Evolutionary conservation across 768 basidiomycete species (phyloP), one percentile per base, ranked within the genome.

Genomic region (Hericium coralloides): DNA sequence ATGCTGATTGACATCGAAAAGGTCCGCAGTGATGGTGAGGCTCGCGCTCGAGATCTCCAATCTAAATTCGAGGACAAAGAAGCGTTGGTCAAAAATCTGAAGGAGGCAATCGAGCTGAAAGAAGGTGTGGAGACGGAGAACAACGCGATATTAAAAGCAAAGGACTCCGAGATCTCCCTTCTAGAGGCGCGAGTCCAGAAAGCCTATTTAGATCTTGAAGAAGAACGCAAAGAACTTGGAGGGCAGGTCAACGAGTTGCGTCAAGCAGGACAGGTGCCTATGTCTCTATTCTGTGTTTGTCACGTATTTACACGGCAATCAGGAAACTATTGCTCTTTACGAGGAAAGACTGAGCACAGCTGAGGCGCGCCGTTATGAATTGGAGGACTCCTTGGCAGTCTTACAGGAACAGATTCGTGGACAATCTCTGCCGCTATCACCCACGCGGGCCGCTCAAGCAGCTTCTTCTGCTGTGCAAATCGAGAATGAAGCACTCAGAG

Each of bases 251-350:
- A 95, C 55, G 89, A 93, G 65, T 78, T 98, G 43, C 79, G 92
- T 36, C 77, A 80, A 60, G 95, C 95, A 23, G 95, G 95, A 38
- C 91, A 95, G 76, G 92, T 91, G 65, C 9, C 38, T 37, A 10
- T 22, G n/a, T 12, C 20, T 12, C 22, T 52, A 49, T 26, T 17
- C 31, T 12, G 52, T 8, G 18, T 41, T 39, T 9, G 9, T 14
- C 36, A 22, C 51, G 9, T 20, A 56, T 47, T 55, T 49, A 63
- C 20, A 55, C 56, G 12, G 50, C 49, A 50, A 23, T 25, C 65
- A 94, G 90, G 92, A 93, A 82, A 92, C 94, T 0, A 97, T 97
- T 58, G 90, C 91, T 18, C 77, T 97, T 12, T 98, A 98, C 66
- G 95, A 99, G 72, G 92, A 94, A 66, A 83, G 86, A 38, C 74